Evolutionary conservation across 2,329 filamentous ascomycete genomes (phyloP), one percentile per base, ranked within the genome.

Genomic region (Chaetomium strumarium): DNA sequence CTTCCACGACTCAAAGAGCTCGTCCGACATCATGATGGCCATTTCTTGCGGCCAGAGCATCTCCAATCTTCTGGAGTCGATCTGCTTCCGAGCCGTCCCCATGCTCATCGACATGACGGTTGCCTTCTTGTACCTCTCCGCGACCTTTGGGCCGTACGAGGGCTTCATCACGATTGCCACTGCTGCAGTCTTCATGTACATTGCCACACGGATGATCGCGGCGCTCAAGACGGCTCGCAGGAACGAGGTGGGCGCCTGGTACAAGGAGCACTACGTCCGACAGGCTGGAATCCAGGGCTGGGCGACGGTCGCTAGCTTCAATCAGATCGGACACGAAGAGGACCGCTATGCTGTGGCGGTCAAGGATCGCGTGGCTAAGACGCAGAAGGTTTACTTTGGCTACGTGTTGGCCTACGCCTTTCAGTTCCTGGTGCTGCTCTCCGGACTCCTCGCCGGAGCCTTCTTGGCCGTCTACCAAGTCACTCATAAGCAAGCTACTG

Each of bases 381-480:
- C 68, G 5, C 69, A 72, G 56, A 63, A 64, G 10, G 66, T 74
- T 12, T 70, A 68, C 51, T 60, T 75, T 37, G 72, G 72, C 29
- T 79, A 77, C 61, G 66, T 77, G 36, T 57, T 76, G n/a, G 75
- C 76, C 0, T 74, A 79, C 46, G 78, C 77, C 2, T 75, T 79
- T 44, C 78, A 82, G 56, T 79, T 78, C 45, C 64, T 88, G 36
- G 77, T 88, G 30, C 74, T 88, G n/a, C 81, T 84, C 0, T 81
- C 77, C 55, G 86, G 87, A 52, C 78, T 90, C 38, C 74, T 87
- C 13, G 85, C 84, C 3, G 80, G 79, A 34, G 74, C 78, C 2
- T 79, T 80, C 60, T 60, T 83, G 38, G 79, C 79, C 2, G 77
- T 83, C 0, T 86, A 83, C 64, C 84, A 86, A 57, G 83, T 90